A percentile compares a stretch with the other conserved stretches of the same genome.
phyloP scores from a whole-genome alignment of 495 filamentous ascomycete genomes.

The Aspergillus asperescens region DNA sequence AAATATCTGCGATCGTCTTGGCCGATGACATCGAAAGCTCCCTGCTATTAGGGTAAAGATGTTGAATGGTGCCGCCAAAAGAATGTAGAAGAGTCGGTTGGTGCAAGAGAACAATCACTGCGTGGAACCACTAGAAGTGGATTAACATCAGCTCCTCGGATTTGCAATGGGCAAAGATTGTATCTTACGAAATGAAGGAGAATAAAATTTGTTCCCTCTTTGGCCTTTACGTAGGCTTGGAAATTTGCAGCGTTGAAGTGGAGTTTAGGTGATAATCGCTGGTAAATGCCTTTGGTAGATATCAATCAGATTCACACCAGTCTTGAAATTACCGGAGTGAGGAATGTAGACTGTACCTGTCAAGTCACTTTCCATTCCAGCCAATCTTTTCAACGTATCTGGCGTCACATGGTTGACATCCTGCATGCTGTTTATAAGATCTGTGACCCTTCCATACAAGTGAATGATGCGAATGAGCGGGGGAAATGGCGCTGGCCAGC shows the following conservation, averaged over 20 bases:
- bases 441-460: constrained; percentile 74
- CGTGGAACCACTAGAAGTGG: constrained; percentile 65
- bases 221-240: constrained; percentile 65
- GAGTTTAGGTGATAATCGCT: constrained; percentile 62
- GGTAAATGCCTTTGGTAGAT: constrained; percentile 55
- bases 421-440: constrained; percentile 77
- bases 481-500: constrained; percentile 72
- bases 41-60: constrained; percentile 68
- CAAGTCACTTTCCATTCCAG: constrained; percentile 68
- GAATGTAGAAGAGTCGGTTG: constrained; percentile 74
- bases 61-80: constrained; percentile 63
- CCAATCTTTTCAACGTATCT: constrained; percentile 62
- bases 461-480: constrained; percentile 76
- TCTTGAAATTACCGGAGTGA: not conserved
- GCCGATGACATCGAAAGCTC: constrained; percentile 83
- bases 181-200: constrained; percentile 65
- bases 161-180: not conserved
- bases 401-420: constrained; percentile 67
- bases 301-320: not conserved
- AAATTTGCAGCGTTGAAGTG: constrained; percentile 79
- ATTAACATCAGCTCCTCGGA: not conserved
- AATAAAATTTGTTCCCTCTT: constrained; percentile 78
- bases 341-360: constrained; percentile 39
- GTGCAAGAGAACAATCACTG: constrained; percentile 76
- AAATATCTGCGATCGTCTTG: constrained; percentile 82